Base-by-base conservation (phyloP, 2,329 filamentous ascomycete genomes). In the Pezicula rhizophila region DNA sequence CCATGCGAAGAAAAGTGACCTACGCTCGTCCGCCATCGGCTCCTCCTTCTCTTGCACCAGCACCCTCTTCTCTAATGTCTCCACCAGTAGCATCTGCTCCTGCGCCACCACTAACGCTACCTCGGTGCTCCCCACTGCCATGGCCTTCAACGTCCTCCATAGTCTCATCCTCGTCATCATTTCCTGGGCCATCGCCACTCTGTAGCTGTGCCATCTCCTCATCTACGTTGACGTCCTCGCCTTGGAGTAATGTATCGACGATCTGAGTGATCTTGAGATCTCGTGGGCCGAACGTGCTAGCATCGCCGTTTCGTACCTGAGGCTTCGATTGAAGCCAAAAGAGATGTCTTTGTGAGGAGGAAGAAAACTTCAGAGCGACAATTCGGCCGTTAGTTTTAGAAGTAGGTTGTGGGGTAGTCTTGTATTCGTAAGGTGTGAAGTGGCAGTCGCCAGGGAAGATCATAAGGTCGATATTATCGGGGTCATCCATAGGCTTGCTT, bases 11-110 rank as follows among this genome's bases (percentile, higher is more conserved):
- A 53, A 57, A 60, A 37, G 48, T 60, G 70, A 99, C 95, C 92
- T 97, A 99, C 93, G 92, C 93, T 96, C 93, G 84, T 73, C 89
- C 95, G 64, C 95, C 93, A 71, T 97, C 93, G 60, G 89, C 89
- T 66, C 95, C 93, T 52, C 92, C 93, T 70, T 96, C 90, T 72
- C 95, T 80, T 56, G 92, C 82, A 59, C 82, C 84, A 68, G 89
- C 83, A 50, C 93, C 93, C 69, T 97, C 93, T 68, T 95, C 84
- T 69, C 91, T 82, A 59, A 96, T 74, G 66, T 99, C 92, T 55
- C 91, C 92, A 49, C 92, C 92, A 2, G 91, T 96, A 46, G 91
- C 91, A 68, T 79, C 90, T 48, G 87, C 73, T 31, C 90, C 91
- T 52, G 91, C 91, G 56, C 91, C 91, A 52, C 90, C 90, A 58